These are phyloP conservation scores for Lachancea dasiensis DNA, from an alignment of 805 yeast genomes.

Conservation along the genomic window DNA sequence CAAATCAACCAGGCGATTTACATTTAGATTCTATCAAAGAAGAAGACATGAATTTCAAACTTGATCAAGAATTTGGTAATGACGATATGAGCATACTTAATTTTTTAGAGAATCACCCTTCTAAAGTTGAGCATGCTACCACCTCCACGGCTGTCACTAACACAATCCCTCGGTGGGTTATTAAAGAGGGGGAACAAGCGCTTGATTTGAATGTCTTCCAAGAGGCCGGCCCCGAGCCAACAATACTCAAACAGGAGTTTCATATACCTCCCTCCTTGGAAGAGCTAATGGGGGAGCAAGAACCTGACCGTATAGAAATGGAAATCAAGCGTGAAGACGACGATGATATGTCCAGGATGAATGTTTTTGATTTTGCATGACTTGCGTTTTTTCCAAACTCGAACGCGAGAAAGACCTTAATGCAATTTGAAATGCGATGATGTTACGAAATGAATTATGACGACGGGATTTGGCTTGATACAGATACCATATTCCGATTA, in stretches of 20 bases:
- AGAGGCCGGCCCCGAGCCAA: conserved; percentile 1
- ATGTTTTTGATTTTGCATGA: conserved; percentile 18
- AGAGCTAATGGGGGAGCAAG: conserved; percentile 32
- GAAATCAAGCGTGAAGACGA: conserved; percentile 16
- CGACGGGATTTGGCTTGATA: neutral
- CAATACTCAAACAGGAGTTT: conserved; percentile 3
- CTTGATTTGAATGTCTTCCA: conserved; percentile 2
- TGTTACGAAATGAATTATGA: conserved; percentile 8
- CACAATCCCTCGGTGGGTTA: conserved; percentile 5
- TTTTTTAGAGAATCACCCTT: conserved; percentile 10
- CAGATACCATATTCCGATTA: neutral
- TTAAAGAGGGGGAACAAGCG: conserved; percentile 6
- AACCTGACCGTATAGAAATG: conserved; percentile 6
- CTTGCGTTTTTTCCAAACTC: too few species aligned
- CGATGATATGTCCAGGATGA: conserved; percentile 15
- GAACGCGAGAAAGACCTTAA: neutral
- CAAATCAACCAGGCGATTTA: conserved; percentile 5
- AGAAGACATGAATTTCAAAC: conserved; percentile 10
- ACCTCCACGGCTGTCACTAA: conserved; percentile 5
- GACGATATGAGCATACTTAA: conserved; percentile 12
- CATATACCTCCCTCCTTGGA: conserved; percentile 31
- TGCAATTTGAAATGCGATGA: conserved; percentile 2
- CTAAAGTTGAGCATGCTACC: neutral
- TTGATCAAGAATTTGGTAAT: conserved; percentile 9
- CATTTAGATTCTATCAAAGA: conserved; percentile 12